Evolutionary conservation across 768 basidiomycete species (phyloP).

Genomic region (Leucocoprinus birnbaumii): DNA sequence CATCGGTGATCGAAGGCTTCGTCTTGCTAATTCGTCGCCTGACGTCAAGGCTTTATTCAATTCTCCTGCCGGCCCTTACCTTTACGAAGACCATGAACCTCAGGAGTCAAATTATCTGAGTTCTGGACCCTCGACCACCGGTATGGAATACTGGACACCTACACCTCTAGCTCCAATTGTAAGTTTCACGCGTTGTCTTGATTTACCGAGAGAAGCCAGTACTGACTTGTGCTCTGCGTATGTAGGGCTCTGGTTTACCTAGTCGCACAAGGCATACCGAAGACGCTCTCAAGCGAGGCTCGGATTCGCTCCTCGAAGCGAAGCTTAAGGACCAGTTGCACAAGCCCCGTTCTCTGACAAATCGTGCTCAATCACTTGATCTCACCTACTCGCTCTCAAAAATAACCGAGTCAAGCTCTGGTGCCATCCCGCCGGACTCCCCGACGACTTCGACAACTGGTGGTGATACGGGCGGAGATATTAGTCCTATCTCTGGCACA

Average conservation of each 20-base stretch:
- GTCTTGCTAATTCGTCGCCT: conserved; percentile 86
- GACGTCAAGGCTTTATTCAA: conserved; percentile 96
- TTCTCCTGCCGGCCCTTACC: conserved; percentile 75
- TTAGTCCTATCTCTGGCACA: conserved; percentile 75
- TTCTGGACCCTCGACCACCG: conserved; percentile 28
- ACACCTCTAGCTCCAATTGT: conserved; percentile 63
- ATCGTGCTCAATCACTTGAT: conserved; percentile 88
- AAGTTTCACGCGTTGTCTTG: conserved; percentile 23
- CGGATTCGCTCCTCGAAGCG: conserved; percentile 80
- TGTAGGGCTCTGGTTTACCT: conserved; percentile 66
- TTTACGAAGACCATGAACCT: conserved; percentile 62
- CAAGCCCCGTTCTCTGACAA: conserved; percentile 80
- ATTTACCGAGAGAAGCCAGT: conserved; percentile 15
- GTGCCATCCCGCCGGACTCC: conserved; percentile 70
- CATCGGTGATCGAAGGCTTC: conserved; percentile 68
- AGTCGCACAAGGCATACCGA: conserved; percentile 64
- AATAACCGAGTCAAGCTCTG: conserved; percentile 65
- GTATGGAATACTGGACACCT: conserved; percentile 75
- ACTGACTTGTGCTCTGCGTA: conserved; percentile 15
- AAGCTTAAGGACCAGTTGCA: conserved; percentile 76
- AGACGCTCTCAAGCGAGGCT: conserved; percentile 77
- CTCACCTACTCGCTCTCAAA: conserved; percentile 82
- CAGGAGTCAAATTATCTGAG: conserved; percentile 51
- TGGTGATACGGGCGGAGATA: conserved; percentile 71
- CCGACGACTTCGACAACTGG: conserved; percentile 64